Evolutionary conservation across 2,329 filamentous ascomycete genomes (phyloP).

Genomic region (Stagonosporopsis vannaccii): DNA sequence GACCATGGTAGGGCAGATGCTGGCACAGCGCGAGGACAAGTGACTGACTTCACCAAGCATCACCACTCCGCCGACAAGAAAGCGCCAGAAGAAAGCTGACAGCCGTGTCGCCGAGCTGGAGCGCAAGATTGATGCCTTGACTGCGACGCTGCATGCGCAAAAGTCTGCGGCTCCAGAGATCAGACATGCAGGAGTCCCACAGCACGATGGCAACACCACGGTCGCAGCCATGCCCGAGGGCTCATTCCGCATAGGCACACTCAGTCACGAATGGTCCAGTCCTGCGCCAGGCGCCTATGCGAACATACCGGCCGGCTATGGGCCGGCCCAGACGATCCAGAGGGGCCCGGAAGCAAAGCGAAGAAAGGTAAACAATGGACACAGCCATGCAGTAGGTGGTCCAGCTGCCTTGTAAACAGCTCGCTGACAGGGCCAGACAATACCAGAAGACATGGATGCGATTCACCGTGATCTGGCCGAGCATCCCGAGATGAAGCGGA

Average conservation of each 20-base stretch:
- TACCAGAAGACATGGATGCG: constrained; percentile 49
- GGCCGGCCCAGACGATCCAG: constrained; percentile 40
- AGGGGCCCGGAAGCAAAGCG: constrained; percentile 44
- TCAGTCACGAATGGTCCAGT: constrained; percentile 43
- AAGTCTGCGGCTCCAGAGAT: constrained; percentile 34
- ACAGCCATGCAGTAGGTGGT: constrained; percentile 37
- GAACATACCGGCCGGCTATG: constrained; percentile 43
- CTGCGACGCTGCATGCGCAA: constrained; percentile 75
- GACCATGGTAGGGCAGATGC: constrained; percentile 71
- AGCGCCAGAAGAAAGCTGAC: constrained; percentile 91
- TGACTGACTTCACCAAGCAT: constrained; percentile 29
- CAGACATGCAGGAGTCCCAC: constrained; percentile 33
- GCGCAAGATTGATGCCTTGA: constrained; percentile 89
- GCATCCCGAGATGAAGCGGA: constrained; percentile 45
- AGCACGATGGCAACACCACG: constrained; percentile 24
- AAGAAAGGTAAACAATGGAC: constrained; percentile 38
- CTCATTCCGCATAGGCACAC: constrained; percentile 34
- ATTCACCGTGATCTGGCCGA: constrained; percentile 48
- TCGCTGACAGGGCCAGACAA: constrained; percentile 34
- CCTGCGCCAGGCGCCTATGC: constrained; percentile 25
- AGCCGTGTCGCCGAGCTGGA: constrained; percentile 88
- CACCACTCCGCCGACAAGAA: constrained; percentile 73
- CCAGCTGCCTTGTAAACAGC: neutral
- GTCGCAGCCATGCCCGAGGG: constrained; percentile 31
- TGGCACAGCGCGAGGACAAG: neutral